Evolutionary conservation across 1,284 basidiomycete genomes (phyloP), one percentile per base, ranked within the genome.

Genomic region (Chalciporus sp.): DNA sequence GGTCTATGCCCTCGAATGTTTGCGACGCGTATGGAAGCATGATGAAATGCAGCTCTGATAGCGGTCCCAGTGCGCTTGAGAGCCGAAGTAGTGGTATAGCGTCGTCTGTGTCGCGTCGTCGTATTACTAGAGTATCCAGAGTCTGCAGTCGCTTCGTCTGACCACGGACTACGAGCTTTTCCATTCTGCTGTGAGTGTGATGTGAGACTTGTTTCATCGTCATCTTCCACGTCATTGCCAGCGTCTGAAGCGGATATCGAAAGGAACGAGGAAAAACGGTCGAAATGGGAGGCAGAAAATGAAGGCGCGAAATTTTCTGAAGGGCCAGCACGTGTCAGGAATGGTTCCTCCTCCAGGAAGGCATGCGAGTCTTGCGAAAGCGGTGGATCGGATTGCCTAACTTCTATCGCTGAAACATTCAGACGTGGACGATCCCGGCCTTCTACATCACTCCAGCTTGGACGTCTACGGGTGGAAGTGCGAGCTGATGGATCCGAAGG

Each of bases 1-100:
- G 80, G 80, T 51, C 85, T 84, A n/a, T 74, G 74, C 5, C 84
- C 85, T 35, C 84, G 85, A 46, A 94, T 72, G 67, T 94, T 93
- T 35, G 93, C 92, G 16, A 97, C 92, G 19, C 94, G 83, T 48
- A 90, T 71, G 31, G 91, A 94, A 42, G 86, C 84, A 16, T 88
- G 78, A n/a, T 84, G 76, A 7, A 95, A 59, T 44, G 90, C 77
- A 26, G 76, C 75, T 61, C 79, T 81, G 46, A 90, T 71, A 12
- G 77, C 80, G 7, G 78, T 78, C 2, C 80, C 80, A 3, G 85
- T 83, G 61, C 76, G 81, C 60, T 81, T 81, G 37, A 86, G 64
- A 2, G 84, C 81, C 0, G 84, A 85, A 17, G 81, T 74, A 1
- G 78, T 67, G 1, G 73, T 58, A 58, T 74, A 79, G 58, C 74